phyloP scores from a whole-genome alignment of 495 filamentous ascomycete species.

The Aspergillus funiculosus region DNA sequence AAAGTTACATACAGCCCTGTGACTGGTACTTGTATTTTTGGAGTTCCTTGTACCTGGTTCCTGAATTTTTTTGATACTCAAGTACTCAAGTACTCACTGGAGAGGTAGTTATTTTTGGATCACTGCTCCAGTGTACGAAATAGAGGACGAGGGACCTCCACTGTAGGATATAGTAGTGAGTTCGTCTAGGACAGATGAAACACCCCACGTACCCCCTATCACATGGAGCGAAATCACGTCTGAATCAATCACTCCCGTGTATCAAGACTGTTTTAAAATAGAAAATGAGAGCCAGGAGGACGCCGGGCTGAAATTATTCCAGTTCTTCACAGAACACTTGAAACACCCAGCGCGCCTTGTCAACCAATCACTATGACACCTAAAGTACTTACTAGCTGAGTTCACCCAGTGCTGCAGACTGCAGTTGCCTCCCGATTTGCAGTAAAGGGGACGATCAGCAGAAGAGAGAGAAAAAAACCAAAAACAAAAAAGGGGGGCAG shows the following conservation, averaged over 20 bases:
- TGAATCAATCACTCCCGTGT: not conserved
- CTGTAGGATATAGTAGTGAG: too few relatives aligned
- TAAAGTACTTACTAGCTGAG: conserved; percentile 1
- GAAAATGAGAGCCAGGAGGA: not conserved
- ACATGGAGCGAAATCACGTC: conserved; percentile 1
- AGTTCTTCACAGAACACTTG: conserved; percentile 15
- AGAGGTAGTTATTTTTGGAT: too few relatives aligned
- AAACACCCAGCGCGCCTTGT: conserved; percentile 20
- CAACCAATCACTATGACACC: conserved; percentile 6
- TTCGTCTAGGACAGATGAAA: conserved; percentile 4
- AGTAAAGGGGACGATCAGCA: conserved; percentile 4
- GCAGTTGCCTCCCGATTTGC: conserved; percentile 1
- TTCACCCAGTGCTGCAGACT: not conserved
- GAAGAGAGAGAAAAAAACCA: not conserved
- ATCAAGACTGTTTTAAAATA: conserved; percentile 12
- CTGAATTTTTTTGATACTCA: too few relatives aligned
- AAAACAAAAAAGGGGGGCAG: conserved; percentile 1
- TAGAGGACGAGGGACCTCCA: too few relatives aligned
- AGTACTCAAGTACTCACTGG: too few relatives aligned
- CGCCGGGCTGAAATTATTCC: not conserved
- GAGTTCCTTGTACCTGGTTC: too few relatives aligned
- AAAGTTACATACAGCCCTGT: too few relatives aligned
- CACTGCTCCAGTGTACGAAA: too few relatives aligned
- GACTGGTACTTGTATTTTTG: too few relatives aligned
- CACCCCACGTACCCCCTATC: conserved; percentile 9